Percentiles rank a stretch among this genome's conserved stretches.
These are phyloP conservation scores for Chenopodium quinoa DNA, from an alignment of 148 eudicot genomes.

Conservation along the genomic window DNA sequence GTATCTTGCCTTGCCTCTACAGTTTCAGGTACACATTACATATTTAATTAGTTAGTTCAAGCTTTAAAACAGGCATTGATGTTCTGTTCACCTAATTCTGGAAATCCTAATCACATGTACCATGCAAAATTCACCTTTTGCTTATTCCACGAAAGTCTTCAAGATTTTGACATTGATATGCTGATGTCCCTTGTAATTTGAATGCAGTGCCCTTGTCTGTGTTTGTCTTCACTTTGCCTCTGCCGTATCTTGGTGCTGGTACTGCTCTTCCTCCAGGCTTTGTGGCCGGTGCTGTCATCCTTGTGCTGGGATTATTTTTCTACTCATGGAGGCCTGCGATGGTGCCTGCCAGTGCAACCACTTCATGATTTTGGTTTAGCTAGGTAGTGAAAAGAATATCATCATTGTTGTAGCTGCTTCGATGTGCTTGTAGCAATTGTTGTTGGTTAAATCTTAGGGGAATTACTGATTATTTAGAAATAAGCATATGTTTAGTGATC, in stretches of 20 bases:
- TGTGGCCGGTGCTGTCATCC: constrained; percentile 63
- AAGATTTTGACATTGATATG: neutral
- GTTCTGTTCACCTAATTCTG: no score
- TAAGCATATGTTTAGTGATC: neutral
- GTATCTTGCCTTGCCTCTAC: constrained; percentile 92
- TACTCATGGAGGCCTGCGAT: constrained; percentile 56
- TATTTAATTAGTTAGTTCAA: neutral
- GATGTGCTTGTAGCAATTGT: neutral
- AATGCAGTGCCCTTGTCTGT: constrained; percentile 78
- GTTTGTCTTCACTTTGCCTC: constrained; percentile 76
- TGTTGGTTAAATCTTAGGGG: constrained; percentile 3
- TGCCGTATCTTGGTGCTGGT: constrained; percentile 83
- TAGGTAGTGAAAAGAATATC: neutral
- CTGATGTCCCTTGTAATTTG: neutral
- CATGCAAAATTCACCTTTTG: neutral
- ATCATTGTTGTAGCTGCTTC: constrained; percentile 7
- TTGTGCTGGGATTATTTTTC: constrained; percentile 66
- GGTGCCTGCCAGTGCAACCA: constrained; percentile 31
- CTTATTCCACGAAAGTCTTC: neutral
- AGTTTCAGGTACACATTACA: constrained; percentile 62
- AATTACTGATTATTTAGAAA: neutral
- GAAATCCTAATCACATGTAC: no score
- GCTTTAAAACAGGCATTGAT: neutral
- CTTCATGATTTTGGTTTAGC: constrained; percentile 24
- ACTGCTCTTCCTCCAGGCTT: constrained; percentile 86